Evolutionary conservation across 1,284 basidiomycete species (phyloP).

Genomic region (Schizophyllum commune): DNA sequence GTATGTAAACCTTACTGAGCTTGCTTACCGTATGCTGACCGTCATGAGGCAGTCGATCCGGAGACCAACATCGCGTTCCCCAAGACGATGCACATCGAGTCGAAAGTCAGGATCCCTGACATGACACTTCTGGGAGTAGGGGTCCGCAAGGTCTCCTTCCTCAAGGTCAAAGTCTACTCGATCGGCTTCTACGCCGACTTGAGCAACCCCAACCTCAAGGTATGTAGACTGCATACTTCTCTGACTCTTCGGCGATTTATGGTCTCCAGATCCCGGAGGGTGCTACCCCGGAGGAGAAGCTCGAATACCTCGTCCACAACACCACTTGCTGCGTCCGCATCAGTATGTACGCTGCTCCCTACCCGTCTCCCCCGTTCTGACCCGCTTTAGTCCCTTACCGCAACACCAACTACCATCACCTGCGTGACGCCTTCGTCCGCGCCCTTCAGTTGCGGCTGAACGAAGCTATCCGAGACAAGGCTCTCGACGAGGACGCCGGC

Average conservation of each 20-base stretch:
- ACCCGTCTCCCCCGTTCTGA: constrained; percentile 1
- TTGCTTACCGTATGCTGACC: too few species aligned
- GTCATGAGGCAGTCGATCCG: too few species aligned
- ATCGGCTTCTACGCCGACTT: constrained; percentile 83
- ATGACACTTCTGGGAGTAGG: constrained; percentile 74
- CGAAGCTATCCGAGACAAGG: constrained; percentile 41
- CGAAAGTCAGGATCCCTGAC: constrained; percentile 49
- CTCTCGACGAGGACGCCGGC: constrained; percentile 49
- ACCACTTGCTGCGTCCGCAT: constrained; percentile 72
- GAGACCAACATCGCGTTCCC: constrained; percentile 41
- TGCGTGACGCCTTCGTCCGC: constrained; percentile 82
- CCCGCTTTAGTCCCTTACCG: constrained; percentile 64
- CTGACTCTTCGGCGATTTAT: neutral
- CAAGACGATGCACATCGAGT: constrained; percentile 49
- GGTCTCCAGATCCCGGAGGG: constrained; percentile 21
- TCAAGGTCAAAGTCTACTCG: constrained; percentile 79
- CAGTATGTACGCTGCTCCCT: constrained; percentile 29
- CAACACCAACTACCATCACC: constrained; percentile 72
- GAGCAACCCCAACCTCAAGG: constrained; percentile 50
- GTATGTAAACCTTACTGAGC: too few species aligned
- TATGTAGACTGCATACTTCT: constrained; percentile 12
- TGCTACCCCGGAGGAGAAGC: constrained; percentile 60
- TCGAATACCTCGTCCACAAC: constrained; percentile 59
- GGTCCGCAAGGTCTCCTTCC: constrained; percentile 79
- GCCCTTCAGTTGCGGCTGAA: constrained; percentile 61